Evolutionary conservation across 805 yeast genomes (phyloP).

Genomic region (Hanseniaspora taiwanica): DNA sequence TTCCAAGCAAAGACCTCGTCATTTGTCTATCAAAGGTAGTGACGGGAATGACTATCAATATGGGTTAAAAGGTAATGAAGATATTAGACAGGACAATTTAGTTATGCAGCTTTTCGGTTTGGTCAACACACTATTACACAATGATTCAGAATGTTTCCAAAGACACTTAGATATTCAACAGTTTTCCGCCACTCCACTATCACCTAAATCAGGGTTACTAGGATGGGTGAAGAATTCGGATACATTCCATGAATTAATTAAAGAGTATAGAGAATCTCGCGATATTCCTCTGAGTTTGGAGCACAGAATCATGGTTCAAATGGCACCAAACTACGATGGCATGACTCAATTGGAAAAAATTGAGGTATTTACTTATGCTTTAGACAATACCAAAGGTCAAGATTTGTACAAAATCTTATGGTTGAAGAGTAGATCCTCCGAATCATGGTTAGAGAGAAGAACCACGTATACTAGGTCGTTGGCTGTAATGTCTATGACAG

Average conservation of each 20-base stretch:
- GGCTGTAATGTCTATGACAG: conserved; percentile 98
- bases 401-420: conserved; percentile 91
- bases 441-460: conserved; percentile 95
- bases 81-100: conserved; percentile 90
- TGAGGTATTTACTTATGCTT: conserved; percentile 90
- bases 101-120: conserved; percentile 97
- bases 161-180: conserved; percentile 87
- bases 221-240: conserved; percentile 98
- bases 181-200: conserved; percentile 86
- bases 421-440: conserved; percentile 92
- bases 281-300: conserved; percentile 84
- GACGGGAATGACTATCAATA: conserved; percentile 87
- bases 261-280: conserved; percentile 85
- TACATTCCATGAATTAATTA: conserved; percentile 84
- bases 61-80: conserved; percentile 89
- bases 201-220: conserved; percentile 91
- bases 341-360: conserved; percentile 83
- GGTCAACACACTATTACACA: conserved; percentile 77
- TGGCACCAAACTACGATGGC: conserved; percentile 92
- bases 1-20: conserved; percentile 92
- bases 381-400: conserved; percentile 92
- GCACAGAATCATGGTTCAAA: conserved; percentile 89
- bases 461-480: conserved; percentile 91
- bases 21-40: conserved; percentile 64
- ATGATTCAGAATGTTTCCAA: conserved; percentile 92